These are phyloP conservation scores for Rhizophora mangle DNA, from an alignment of 345 rosid genomes.

Conservation along the genomic window DNA sequence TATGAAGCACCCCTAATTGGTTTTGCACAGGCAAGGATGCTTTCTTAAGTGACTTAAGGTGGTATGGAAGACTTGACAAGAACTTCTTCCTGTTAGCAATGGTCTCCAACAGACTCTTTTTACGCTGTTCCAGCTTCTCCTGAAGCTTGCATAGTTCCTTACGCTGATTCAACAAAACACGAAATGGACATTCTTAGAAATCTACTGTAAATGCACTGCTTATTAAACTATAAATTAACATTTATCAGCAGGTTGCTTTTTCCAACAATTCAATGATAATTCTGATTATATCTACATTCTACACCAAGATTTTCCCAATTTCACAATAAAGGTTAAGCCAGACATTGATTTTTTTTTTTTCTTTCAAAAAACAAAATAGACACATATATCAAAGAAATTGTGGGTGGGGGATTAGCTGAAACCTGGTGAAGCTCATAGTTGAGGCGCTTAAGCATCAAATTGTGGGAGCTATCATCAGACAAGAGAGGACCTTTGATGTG, in stretches of 20 bases:
- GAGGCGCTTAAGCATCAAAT: slow-evolving; percentile 82
- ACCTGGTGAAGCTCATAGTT: slow-evolving; percentile 92
- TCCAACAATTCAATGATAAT: too few relatives aligned
- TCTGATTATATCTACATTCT: too few relatives aligned
- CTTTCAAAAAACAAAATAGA: neutral
- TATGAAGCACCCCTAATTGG: slow-evolving; percentile 64
- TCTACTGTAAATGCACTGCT: too few relatives aligned
- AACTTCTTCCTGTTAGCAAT: slow-evolving; percentile 81
- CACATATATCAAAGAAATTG: neutral
- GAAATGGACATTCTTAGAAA: too few relatives aligned
- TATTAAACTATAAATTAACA: too few relatives aligned
- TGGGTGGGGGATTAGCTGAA: neutral
- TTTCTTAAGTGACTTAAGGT: slow-evolving; percentile 86
- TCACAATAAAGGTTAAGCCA: too few relatives aligned
- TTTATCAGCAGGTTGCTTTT: too few relatives aligned
- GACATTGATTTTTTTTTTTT: too few relatives aligned
- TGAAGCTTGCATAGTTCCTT: slow-evolving; percentile 76
- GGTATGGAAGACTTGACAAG: slow-evolving; percentile 75
- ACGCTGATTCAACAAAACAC: slow-evolving; percentile 40
- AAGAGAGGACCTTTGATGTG: slow-evolving; percentile 50
- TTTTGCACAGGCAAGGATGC: slow-evolving; percentile 86
- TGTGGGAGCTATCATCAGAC: slow-evolving; percentile 57
- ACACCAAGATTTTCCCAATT: too few relatives aligned
- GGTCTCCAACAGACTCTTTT: slow-evolving; percentile 62
- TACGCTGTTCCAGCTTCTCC: slow-evolving; percentile 58